phyloP scores from a whole-genome alignment of 1,284 basidiomycete genomes.

The Microbotryum violaceum region DNA sequence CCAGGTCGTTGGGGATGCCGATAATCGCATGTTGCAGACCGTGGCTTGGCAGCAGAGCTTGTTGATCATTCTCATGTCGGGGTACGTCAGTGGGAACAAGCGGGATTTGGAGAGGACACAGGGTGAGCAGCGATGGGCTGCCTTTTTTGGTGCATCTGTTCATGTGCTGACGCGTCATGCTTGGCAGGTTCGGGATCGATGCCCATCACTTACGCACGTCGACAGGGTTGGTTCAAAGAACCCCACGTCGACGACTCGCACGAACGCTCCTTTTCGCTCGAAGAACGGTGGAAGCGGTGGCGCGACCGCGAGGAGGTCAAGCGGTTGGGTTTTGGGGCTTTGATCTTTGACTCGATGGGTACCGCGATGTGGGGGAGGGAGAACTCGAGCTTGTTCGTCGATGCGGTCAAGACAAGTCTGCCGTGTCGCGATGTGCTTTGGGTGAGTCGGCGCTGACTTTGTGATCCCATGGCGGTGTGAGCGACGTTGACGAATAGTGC shows the following conservation, averaged over 20 bases:
- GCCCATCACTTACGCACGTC: constrained; percentile 25
- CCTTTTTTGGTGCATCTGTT: no score
- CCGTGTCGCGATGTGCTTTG: constrained; percentile 27
- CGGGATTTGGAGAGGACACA: constrained; percentile 29
- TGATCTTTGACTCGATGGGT: constrained; percentile 26
- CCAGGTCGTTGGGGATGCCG: constrained; percentile 23
- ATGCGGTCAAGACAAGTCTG: constrained; percentile 24
- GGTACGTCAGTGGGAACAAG: constrained; percentile 29
- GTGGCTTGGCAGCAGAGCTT: constrained; percentile 29
- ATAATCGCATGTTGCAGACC: constrained; percentile 26
- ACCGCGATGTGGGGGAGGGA: constrained; percentile 27
- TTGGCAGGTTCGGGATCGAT: constrained; percentile 18
- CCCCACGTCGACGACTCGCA: constrained; percentile 14
- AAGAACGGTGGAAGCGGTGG: constrained; percentile 31
- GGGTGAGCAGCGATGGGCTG: not conserved
- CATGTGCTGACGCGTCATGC: no score
- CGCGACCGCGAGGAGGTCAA: constrained; percentile 28
- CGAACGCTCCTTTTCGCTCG: constrained; percentile 17
- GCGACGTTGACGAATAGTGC: not conserved
- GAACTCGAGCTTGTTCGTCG: constrained; percentile 18
- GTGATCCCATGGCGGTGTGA: not conserved
- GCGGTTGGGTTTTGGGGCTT: constrained; percentile 22
- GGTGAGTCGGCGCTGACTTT: constrained; percentile 7
- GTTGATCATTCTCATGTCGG: constrained; percentile 21
- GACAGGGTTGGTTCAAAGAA: constrained; percentile 29